Evolutionary conservation across 805 yeast species (phyloP).

Genomic region (Zygosaccharomyces rouxii): DNA sequence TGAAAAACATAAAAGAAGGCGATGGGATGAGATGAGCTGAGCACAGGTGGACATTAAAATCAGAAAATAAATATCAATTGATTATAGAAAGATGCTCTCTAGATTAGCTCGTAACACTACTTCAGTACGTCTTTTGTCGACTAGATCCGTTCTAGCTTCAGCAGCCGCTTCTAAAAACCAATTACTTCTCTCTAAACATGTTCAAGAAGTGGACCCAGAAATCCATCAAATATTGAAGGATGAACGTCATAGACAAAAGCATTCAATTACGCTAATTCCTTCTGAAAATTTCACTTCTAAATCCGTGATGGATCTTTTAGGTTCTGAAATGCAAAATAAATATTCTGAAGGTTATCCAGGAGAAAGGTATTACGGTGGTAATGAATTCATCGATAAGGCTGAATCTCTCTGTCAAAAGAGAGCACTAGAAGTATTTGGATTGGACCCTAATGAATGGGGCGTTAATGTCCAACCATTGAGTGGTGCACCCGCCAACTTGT

Average conservation of each 20-base stretch:
- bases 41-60: not conserved
- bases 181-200: constrained; percentile 53
- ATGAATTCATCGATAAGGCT: constrained; percentile 87
- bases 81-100: constrained; percentile 13
- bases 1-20: not conserved
- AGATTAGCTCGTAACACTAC: constrained; percentile 13
- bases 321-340: constrained; percentile 96
- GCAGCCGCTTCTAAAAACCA: constrained; percentile 20
- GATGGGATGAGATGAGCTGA: not conserved
- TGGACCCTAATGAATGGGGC: constrained; percentile 86
- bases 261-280: constrained; percentile 88
- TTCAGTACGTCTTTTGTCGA: constrained; percentile 14
- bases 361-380: constrained; percentile 97
- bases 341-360: constrained; percentile 99
- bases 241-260: constrained; percentile 83
- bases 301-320: constrained; percentile 89
- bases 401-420: constrained; percentile 87
- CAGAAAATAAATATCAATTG: not conserved
- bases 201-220: constrained; percentile 76
- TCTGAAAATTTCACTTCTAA: constrained; percentile 95
- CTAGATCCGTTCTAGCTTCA: not conserved
- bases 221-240: constrained; percentile 70
- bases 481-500: constrained; percentile 95
- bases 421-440: constrained; percentile 77
- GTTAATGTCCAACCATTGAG: constrained; percentile 94